Evolutionary conservation across 129 eudicot genomes (phyloP), one percentile per base, ranked within the genome.

Genomic region (Artemisia tridentata): DNA sequence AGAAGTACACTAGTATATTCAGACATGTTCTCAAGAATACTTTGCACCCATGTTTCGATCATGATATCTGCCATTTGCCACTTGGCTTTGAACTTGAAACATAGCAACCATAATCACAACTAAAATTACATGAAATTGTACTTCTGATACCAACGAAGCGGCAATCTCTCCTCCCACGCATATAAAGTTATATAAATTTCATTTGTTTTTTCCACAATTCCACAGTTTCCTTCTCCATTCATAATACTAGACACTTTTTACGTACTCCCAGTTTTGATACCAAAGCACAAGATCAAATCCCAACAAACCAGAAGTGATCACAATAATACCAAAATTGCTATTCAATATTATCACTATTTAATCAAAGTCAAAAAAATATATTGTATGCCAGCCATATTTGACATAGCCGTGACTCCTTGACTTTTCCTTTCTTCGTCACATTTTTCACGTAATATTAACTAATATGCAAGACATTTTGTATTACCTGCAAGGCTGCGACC

Each of bases 311-410:
- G 16, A 52, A 31, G 11, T 34, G 14, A 41, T 7, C 14, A 75
- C 59, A 53, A 52, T 20, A 65, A 74, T 23, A 74, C 79, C 71
- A 53, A 75, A 75, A 55, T 23, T 75, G 73, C 59, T 46, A 57
- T 75, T 66, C 72, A 25, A 56, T 54, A 74, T 55, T n/a, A 75
- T 45, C 58, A 21, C 38, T 67, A 43, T 52, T 65, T 64, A 38
- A 73, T 64, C 63, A 69, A 66, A 66, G 38, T 29, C 60, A 75
- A 67, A 31, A 47, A 46, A 46, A 75, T 20, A 54, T 25, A 75
- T 69, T 7, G 45, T 38, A 8, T 8, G 45, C 45, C 45, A 38
- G 45, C 63, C 5, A 27, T 73, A 73, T 7, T 17, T 63, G 65
- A 65, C 79, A 54, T 48, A 21, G 45, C 18, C 25, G 45, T 67